Conservation (phyloP, 2,329 filamentous ascomycete species). For the Fusarium beomiforme region DNA sequence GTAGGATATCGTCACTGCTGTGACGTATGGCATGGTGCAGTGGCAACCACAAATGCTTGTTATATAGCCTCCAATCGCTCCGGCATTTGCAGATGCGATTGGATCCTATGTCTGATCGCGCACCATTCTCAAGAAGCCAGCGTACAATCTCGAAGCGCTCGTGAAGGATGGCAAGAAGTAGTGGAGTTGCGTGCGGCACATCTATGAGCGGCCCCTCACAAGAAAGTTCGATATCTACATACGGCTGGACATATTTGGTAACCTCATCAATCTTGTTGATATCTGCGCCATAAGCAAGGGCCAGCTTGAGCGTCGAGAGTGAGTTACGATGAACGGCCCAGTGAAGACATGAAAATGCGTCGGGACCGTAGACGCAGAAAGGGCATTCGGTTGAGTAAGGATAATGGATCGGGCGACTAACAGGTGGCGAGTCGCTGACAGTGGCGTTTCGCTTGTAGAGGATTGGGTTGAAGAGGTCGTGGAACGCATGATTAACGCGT, state of each 20-base stretch:
- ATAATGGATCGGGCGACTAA: neutral
- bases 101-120: neutral
- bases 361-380: rapidly evolving
- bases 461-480: neutral
- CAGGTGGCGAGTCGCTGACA: neutral
- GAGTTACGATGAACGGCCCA: neutral
- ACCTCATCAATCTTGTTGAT: neutral
- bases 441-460: neutral
- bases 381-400: neutral
- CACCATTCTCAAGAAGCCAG: neutral
- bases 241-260: neutral
- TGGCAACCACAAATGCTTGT: neutral
- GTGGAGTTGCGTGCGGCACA: neutral
- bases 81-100: neutral
- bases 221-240: neutral
- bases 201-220: neutral
- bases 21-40: neutral
- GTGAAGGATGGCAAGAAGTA: neutral
- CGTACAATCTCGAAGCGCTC: neutral
- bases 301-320: neutral
- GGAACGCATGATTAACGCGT: neutral
- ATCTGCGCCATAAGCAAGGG: neutral
- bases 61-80: too few species aligned
- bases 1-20: neutral
- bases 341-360: neutral